These are phyloP conservation scores for Dactylorhiza incarnata DNA, from an alignment of 106 monocot species.

Conservation along the genomic window DNA sequence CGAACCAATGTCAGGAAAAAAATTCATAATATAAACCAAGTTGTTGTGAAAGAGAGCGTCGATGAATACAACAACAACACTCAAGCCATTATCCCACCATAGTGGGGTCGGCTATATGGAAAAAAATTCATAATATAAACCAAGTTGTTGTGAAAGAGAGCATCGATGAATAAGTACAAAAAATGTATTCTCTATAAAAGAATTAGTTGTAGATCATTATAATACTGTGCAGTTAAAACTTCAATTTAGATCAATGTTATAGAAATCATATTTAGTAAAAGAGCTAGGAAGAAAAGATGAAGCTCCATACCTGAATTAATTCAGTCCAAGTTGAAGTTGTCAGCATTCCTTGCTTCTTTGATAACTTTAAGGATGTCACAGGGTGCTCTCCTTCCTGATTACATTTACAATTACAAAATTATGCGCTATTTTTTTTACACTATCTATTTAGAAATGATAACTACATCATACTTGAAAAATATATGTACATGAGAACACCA, in stretches of 20 bases:
- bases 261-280: background rate
- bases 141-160: background rate
- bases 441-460: background rate
- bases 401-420: background rate
- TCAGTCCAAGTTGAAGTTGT: constrained; percentile 68
- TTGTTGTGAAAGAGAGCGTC: background rate
- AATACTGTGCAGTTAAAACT: background rate
- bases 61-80: too few relatives aligned
- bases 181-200: too few relatives aligned
- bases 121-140: background rate
- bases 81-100: too few relatives aligned
- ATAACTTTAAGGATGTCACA: constrained; percentile 56
- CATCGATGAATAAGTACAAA: too few relatives aligned
- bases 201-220: too few relatives aligned
- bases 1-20: background rate
- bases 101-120: too few relatives aligned
- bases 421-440: background rate
- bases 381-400: constrained; percentile 57
- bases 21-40: background rate
- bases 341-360: constrained; percentile 46
- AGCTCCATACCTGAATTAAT: constrained; percentile 45
- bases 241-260: background rate
- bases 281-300: background rate
- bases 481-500: background rate
- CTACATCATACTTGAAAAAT: background rate